Base-by-base conservation (phyloP, 2,329 filamentous ascomycete species). In the Eutypa lata region DNA sequence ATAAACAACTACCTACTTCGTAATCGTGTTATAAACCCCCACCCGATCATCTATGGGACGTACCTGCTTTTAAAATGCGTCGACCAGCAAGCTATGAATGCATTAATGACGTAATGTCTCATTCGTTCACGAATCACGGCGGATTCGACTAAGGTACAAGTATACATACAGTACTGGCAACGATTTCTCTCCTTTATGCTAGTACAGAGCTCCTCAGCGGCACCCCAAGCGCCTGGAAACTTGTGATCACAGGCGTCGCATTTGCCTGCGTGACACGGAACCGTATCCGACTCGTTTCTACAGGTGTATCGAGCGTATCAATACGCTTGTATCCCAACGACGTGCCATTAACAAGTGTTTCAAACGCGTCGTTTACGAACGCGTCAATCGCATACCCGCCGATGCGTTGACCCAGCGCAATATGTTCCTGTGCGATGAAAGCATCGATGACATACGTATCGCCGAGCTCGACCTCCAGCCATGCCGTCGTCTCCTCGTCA, bases 261-360 rank as follows among this genome's bases (percentile, higher is more conserved):
- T 66, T 63, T 3, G 63, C 57, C 50, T 65, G 63, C 8, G 61
- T 64, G 45, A 66, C 43, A 7, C 60, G 53, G 7, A 66, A 28
- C 3, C 63, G 58, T 48, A 64, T 49, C 31, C 46, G 55, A 4
- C 46, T 57, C 14, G 62, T 59, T 16, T 58, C 51, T 0, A 62
- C 49, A 2, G 55, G 42, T 5, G 35, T 31, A 11, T 8, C 38
- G n/a, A 62, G 37, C 14, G 37, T 48, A 42, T 66, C 62, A 21
- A 66, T 65, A 16, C 63, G 59, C 42, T 64, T 64, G 33, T 66
- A 64, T 10, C 63, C 63, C 14, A 65, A 14, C 37, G 63, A 63
- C 2, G 60, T 63, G 5, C 63, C 62, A 4, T 16, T 57, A 2
- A 64, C 49, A 10, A 64, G 54, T 11, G 59, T 48, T 45, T 45